Percentiles rank a stretch among this genome's conserved stretches.
phyloP scores from a whole-genome alignment of 805 yeast species.

The Cyberlindnera subsufficiens region DNA sequence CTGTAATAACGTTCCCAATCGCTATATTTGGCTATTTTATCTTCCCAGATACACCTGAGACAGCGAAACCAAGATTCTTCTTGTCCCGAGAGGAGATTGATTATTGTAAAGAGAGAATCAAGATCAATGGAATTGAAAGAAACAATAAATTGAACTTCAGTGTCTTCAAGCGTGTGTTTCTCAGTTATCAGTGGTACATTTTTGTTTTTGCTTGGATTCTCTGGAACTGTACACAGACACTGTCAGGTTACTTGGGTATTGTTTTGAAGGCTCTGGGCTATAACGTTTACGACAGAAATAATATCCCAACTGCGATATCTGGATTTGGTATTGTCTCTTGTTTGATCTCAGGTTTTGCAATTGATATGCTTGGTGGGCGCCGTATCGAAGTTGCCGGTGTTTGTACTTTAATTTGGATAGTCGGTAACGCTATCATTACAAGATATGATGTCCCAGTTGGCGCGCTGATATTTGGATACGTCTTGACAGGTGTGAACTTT shows the following conservation, averaged over 20 bases:
- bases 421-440: conserved; percentile 15
- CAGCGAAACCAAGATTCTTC: conserved; percentile 12
- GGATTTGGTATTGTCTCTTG: conserved; percentile 17
- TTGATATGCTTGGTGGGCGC: conserved; percentile 17
- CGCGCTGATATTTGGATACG: conserved; percentile 14
- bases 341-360: conserved; percentile 12
- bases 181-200: conserved; percentile 17
- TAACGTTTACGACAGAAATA: conserved; percentile 19
- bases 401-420: conserved; percentile 6
- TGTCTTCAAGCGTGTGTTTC: conserved; percentile 15
- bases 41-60: conserved; percentile 34
- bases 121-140: conserved; percentile 13
- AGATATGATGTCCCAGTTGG: conserved; percentile 13
- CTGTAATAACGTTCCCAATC: conserved; percentile 40
- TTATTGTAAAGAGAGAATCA: conserved; percentile 7
- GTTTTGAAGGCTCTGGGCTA: conserved; percentile 18
- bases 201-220: conserved; percentile 14
- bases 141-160: conserved; percentile 10
- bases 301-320: conserved; percentile 15
- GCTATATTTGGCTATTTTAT: conserved; percentile 43
- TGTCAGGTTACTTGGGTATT: conserved; percentile 11
- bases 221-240: conserved; percentile 10
- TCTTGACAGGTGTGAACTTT: conserved; percentile 11
- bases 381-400: conserved; percentile 11
- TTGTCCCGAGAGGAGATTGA: conserved; percentile 13